Conservation (phyloP, 1,284 basidiomycete genomes). For the Stygiomarasmius scandens region DNA sequence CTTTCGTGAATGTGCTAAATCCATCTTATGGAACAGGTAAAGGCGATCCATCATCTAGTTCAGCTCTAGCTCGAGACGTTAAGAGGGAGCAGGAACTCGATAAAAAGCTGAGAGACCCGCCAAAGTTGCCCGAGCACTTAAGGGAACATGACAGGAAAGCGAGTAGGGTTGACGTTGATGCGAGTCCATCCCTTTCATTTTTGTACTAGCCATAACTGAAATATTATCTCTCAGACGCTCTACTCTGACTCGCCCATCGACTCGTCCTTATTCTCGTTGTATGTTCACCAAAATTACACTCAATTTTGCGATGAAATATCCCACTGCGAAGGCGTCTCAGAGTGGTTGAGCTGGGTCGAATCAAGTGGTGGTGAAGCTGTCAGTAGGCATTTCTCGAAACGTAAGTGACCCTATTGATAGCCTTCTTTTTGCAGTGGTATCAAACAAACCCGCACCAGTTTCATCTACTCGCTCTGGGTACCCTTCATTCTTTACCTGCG, state of each 20-base stretch:
- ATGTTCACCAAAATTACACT: constrained; percentile 92
- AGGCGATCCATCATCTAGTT: constrained; percentile 61
- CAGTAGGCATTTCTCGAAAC: too few species aligned
- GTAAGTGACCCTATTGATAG: constrained; percentile 11
- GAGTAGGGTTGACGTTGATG: constrained; percentile 84
- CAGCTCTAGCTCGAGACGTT: constrained; percentile 56
- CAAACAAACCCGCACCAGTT: constrained; percentile 85
- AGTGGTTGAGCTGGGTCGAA: constrained; percentile 84
- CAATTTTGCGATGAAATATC: constrained; percentile 83
- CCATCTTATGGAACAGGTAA: constrained; percentile 53
- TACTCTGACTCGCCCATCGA: constrained; percentile 92
- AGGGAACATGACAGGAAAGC: constrained; percentile 62
- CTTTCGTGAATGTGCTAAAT: too few species aligned
- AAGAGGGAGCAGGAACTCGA: constrained; percentile 62
- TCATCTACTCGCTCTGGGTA: constrained; percentile 76
- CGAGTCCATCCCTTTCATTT: constrained; percentile 36
- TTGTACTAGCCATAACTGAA: background rate
- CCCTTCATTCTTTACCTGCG: constrained; percentile 81
- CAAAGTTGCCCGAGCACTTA: constrained; percentile 59
- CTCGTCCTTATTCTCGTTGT: constrained; percentile 84
- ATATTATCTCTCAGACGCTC: constrained; percentile 50
- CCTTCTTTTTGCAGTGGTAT: constrained; percentile 56
- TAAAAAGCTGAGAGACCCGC: constrained; percentile 49
- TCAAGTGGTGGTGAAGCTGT: constrained; percentile 76
- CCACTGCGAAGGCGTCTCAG: constrained; percentile 71